Evolutionary conservation across 2,329 filamentous ascomycete species (phyloP), one percentile per base, ranked within the genome.

Genomic region (Apiospora sp.): DNA sequence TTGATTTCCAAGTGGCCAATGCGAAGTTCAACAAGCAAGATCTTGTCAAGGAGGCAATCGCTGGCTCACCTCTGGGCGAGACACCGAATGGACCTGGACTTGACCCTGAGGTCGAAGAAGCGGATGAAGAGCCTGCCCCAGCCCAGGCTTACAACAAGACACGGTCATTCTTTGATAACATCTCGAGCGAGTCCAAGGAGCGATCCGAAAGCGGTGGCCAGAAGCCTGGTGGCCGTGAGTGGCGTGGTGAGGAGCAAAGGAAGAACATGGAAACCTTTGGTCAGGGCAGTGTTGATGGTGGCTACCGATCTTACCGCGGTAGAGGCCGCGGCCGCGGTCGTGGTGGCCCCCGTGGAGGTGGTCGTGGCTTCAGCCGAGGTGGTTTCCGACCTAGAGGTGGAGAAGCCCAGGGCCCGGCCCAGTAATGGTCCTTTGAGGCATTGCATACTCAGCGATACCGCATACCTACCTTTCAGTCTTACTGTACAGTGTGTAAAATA

Each of bases 201-300:
- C 91, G 96, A 61, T 91, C 94, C 70, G 94, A 96, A 74, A 92
- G 91, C 51, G 87, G 86, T 58, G 88, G 88, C 5, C 88, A 90
- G 75, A 90, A 91, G 81, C 87, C 91, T n/a, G 92, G 93, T 72
- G 95, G 94, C 44, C 91, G 93, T 68, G 94, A 97, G 81, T 97
- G 96, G 91, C 92, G 96, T 71, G 92, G 92, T 51, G 95, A 98
- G 82, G 96, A 98, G 82, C 94, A 97, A 81, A 94, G 92, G 82
- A 95, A 94, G 85, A 98, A 98, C 81, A 93, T 99, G 80, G 96
- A 99, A 84, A 99, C 96, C 0, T 99, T 99, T 77, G 96, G 96
- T 12, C 95, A 98, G 82, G 95, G 95, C 71, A 98, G 95, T 77
- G 95, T 99, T 30, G 96, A 99, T 77, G 92, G 91, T 69, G 89